Evolutionary conservation across 1,284 basidiomycete genomes (phyloP).

Genomic region (Ganoderma leucocontextum): DNA sequence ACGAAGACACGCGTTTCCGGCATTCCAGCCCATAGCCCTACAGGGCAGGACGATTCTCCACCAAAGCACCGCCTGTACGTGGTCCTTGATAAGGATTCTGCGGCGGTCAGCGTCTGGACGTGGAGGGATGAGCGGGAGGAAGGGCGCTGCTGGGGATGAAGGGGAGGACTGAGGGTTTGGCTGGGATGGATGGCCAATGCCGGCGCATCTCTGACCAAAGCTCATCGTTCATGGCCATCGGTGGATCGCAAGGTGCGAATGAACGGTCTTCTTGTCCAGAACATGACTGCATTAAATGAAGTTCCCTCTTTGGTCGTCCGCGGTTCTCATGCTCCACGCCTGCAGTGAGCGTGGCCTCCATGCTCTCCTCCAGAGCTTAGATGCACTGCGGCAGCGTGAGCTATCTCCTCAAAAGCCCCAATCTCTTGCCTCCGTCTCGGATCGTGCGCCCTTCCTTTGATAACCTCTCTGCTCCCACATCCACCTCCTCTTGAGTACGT

Average conservation of each 20-base stretch:
- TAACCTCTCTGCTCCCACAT: constrained; percentile 4
- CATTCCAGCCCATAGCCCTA: constrained; percentile 2
- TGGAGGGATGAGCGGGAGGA: background rate
- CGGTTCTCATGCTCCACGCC: constrained; percentile 28
- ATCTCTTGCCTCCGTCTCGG: constrained; percentile 8
- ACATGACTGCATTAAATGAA: constrained; percentile 13
- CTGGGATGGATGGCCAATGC: background rate
- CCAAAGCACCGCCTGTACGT: constrained; percentile 7
- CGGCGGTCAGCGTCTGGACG: constrained; percentile 1
- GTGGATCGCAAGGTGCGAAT: constrained; percentile 25
- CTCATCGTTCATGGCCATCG: constrained; percentile 28
- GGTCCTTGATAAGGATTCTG: background rate
- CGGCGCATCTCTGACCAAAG: constrained; percentile 18
- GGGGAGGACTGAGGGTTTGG: constrained; percentile 9
- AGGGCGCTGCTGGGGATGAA: constrained; percentile 7
- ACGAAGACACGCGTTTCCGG: constrained; percentile 11
- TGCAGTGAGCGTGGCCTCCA: constrained; percentile 21
- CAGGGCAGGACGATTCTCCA: constrained; percentile 2
- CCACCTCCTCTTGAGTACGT: background rate
- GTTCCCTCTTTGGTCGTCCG: constrained; percentile 24
- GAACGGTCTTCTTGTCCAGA: constrained; percentile 27
- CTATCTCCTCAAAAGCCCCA: constrained; percentile 18
- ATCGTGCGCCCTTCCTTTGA: constrained; percentile 10
- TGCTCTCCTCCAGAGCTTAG: constrained; percentile 1
- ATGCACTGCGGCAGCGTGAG: constrained; percentile 29